Evolutionary conservation across 257 asterid genomes (phyloP).

Genomic region (Scutellaria baicalensis): DNA sequence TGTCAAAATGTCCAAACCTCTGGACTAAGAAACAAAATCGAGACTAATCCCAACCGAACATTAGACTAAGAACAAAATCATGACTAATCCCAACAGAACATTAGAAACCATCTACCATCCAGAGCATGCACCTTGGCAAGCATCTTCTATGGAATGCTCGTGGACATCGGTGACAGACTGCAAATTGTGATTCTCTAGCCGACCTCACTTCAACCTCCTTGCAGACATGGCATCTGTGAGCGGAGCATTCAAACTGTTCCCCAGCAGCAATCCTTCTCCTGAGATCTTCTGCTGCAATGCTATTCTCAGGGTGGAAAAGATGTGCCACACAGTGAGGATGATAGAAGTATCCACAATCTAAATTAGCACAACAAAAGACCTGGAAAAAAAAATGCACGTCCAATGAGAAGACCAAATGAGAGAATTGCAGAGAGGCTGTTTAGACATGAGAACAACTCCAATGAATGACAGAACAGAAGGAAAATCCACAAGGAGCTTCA

Average conservation of each 20-base stretch:
- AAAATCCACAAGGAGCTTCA: not conserved
- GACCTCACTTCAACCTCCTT: conserved; percentile 56
- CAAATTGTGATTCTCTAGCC: conserved; percentile 49
- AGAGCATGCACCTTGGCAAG: conserved; percentile 78
- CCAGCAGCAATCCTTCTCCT: conserved; percentile 54
- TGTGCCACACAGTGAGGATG: conserved; percentile 79
- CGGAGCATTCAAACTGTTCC: conserved; percentile 70
- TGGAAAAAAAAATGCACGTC: conserved; percentile 20
- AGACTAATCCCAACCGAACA: conserved; percentile 3
- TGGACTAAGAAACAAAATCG: not conserved
- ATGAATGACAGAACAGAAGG: not conserved
- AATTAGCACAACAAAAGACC: conserved; percentile 86
- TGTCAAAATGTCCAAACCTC: conserved; percentile 22
- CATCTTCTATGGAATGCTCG: conserved; percentile 83
- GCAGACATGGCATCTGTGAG: conserved; percentile 65
- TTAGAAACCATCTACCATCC: not conserved
- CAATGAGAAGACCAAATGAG: not conserved
- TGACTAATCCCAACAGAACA: conserved; percentile 5
- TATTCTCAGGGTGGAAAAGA: conserved; percentile 44
- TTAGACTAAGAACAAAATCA: not conserved
- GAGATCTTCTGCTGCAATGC: conserved; percentile 41
- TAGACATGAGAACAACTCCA: not conserved
- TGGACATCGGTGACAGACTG: conserved; percentile 93
- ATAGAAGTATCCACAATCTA: conserved; percentile 80
- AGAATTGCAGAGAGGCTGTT: not conserved